Base-by-base conservation (phyloP, 2,329 filamentous ascomycete species). In the Fusarium pseudocircinatum region DNA sequence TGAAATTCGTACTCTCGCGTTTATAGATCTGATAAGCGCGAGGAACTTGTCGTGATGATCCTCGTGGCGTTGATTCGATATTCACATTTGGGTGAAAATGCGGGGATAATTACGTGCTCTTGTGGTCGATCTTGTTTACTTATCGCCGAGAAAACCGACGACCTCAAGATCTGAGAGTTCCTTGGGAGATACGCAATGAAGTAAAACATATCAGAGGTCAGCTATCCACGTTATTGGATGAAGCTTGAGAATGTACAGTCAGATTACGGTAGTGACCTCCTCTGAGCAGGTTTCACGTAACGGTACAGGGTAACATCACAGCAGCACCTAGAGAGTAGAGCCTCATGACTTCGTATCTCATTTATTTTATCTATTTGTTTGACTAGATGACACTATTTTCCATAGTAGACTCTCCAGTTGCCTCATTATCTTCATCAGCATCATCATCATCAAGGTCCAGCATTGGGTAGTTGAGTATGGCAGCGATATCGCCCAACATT, bases 401-500 rank as follows among this genome's bases (percentile, higher is more conserved):
- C 43, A 61, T 58, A 26, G 57, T 68, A 28, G 67, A 57, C 59
- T 73, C 61, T 40, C 76, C 56, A 78, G 59, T 77, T 79, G 80
- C 68, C 64, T 79, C 52, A 5, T 79, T 81, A 36, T 80, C 77
- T 16, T 78, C 83, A 6, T 84, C 84, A 10, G 85, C 85, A 13
- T 84, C 90, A 5, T 92, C 91, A 39, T 95, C 92, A 71, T 97
- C 94, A 49, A 97, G 85, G 74, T 97, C 95, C 24, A 89, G 84
- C 42, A 98, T 87, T 1, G 96, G 95, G 80, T 95, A 99, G 18
- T 96, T 98, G 72, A 98, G 84, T 34, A 98, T 92, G 4, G 95
- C 95, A 22, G 96, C 96, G 70, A 99, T 92, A 24, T 95, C 93
- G 2, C 96, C 95, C 68, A 98, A 81, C 18, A 91, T 93, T 74